Conservation (phyloP, 2,329 filamentous ascomycete genomes). For the Paecilomyces formosus region DNA sequence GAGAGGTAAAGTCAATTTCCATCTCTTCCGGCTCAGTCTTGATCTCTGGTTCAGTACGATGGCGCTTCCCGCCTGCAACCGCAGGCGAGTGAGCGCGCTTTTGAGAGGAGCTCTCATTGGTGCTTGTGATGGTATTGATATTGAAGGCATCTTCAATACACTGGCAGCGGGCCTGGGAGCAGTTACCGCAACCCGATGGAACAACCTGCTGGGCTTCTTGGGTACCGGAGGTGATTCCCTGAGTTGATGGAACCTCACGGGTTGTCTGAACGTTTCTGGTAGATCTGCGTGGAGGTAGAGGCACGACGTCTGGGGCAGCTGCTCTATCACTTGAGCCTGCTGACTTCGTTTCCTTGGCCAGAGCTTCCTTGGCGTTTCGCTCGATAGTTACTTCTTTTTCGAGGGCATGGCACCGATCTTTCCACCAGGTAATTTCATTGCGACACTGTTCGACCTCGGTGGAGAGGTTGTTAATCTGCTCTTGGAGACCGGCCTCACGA, state of each 20-base stretch:
- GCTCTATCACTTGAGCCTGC: slow-evolving; percentile 17
- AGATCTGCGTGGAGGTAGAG: slow-evolving; percentile 25
- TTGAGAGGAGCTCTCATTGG: slow-evolving; percentile 27
- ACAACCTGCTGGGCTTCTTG: slow-evolving; percentile 27
- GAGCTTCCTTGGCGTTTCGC: slow-evolving; percentile 35
- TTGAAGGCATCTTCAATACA: slow-evolving; percentile 52
- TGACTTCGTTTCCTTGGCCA: slow-evolving; percentile 34
- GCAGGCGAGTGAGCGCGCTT: slow-evolving; percentile 29
- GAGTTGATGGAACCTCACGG: background rate
- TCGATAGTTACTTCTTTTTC: slow-evolving; percentile 52
- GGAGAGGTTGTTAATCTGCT: slow-evolving; percentile 51
- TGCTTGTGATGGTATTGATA: slow-evolving; percentile 25
- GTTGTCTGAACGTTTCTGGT: slow-evolving; percentile 10
- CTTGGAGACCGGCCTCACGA: slow-evolving; percentile 44
- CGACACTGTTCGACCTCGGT: slow-evolving; percentile 60
- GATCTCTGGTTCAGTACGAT: slow-evolving; percentile 42
- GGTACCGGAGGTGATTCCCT: slow-evolving; percentile 2
- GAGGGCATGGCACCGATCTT: slow-evolving; percentile 51
- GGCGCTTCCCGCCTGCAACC: slow-evolving; percentile 44
- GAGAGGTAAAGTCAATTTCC: slow-evolving; percentile 68
- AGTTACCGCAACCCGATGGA: slow-evolving; percentile 57
- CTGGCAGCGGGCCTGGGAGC: slow-evolving; percentile 56
- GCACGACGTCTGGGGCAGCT: slow-evolving; percentile 28
- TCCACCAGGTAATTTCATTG: slow-evolving; percentile 40
- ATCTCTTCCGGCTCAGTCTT: slow-evolving; percentile 43